Conservation (phyloP, 345 rosid species). For the Populus simonii region DNA sequence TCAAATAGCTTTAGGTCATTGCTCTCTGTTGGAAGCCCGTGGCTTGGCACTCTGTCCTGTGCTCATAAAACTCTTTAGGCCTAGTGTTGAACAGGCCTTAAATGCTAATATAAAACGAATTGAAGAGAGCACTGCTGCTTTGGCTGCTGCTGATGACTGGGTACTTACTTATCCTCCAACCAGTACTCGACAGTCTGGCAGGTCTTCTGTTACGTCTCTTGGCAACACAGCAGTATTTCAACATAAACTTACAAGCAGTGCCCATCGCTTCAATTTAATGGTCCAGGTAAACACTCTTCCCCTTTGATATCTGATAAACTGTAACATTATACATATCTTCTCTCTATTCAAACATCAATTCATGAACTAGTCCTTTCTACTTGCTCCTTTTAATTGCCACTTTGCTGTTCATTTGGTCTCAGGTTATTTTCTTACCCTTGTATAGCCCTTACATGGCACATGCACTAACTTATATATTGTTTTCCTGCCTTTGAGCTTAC, state of each 20-base stretch:
- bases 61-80: slow-evolving; percentile 83
- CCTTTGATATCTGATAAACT: background rate
- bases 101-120: slow-evolving; percentile 94
- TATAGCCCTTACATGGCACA: background rate
- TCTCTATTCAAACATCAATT: background rate
- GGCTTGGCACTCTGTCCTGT: slow-evolving; percentile 93
- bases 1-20: slow-evolving; percentile 98
- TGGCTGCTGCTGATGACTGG: slow-evolving; percentile 99
- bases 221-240: slow-evolving; percentile 57
- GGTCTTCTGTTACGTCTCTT: slow-evolving; percentile 45
- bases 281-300: slow-evolving; percentile 70
- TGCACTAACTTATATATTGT: background rate
- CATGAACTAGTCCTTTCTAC: background rate
- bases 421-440: background rate
- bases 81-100: slow-evolving; percentile 93
- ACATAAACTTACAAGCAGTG: slow-evolving; percentile 89
- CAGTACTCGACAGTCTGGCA: slow-evolving; percentile 68
- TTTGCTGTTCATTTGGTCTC: background rate
- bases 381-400: background rate
- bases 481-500: no score
- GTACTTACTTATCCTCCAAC: slow-evolving; percentile 65
- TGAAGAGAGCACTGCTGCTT: slow-evolving; percentile 96
- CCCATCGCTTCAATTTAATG: slow-evolving; percentile 96
- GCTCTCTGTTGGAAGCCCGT: slow-evolving; percentile 90
- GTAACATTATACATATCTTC: background rate